A percentile compares a stretch with the other conserved stretches of the same genome.
Evolutionary conservation across 176 grass and related monocot genomes (phyloP).

Genomic region (Bonia amplexicaulis): DNA sequence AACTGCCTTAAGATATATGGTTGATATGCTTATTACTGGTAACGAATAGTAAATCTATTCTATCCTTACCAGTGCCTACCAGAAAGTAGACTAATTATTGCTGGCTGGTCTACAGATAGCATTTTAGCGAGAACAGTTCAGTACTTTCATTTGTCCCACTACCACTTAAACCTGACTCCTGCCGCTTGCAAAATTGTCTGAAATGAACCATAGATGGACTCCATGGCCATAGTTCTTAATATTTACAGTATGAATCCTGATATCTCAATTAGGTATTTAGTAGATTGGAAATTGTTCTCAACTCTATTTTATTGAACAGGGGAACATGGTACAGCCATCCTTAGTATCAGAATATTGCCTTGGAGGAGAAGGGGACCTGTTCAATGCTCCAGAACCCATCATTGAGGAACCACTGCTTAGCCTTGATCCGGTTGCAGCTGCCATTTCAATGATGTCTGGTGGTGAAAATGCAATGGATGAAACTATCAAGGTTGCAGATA

Average conservation of each 20-base stretch:
- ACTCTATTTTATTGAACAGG: conserved; percentile 40
- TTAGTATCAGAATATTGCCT: conserved; percentile 77
- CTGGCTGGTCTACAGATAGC: neutral
- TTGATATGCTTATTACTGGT: no score
- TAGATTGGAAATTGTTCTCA: neutral
- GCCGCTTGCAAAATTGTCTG: neutral
- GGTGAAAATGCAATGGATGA: conserved; percentile 46
- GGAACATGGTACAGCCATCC: conserved; percentile 45
- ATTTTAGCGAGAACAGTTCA: neutral
- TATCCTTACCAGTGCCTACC: no score
- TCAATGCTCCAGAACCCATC: conserved; percentile 85
- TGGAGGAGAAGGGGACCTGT: conserved; percentile 87
- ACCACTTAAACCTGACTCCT: neutral
- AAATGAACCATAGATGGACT: neutral
- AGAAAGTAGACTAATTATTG: neutral
- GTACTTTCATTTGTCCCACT: neutral
- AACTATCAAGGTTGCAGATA: conserved; percentile 41
- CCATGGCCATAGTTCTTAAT: neutral
- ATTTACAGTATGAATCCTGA: neutral
- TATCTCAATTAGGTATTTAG: neutral
- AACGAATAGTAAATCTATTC: no score
- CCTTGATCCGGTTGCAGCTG: conserved; percentile 55
- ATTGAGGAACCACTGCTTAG: conserved; percentile 53
- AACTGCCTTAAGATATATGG: no score
- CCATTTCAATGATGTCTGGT: conserved; percentile 75